These are phyloP conservation scores for Trichosporon sp. DNA, from an alignment of 1,284 basidiomycete species.

Conservation along the genomic window DNA sequence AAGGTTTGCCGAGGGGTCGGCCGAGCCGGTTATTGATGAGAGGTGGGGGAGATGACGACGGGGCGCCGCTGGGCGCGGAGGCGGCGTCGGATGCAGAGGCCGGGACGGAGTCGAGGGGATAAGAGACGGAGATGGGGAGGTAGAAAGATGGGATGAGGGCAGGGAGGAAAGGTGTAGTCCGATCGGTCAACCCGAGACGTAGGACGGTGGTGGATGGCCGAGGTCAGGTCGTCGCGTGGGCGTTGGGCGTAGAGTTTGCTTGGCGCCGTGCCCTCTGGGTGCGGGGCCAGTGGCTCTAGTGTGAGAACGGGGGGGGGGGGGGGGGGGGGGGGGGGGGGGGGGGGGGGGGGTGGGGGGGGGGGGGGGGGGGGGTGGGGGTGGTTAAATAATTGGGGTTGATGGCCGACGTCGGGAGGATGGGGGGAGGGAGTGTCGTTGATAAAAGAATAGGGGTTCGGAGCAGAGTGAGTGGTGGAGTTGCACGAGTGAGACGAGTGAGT, in stretches of 20 bases:
- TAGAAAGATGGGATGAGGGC: background rate
- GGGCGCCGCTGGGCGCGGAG: background rate
- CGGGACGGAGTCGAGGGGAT: background rate
- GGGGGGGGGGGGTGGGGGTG: too few species aligned
- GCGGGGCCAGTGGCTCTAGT: too few species aligned
- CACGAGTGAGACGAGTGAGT: too few species aligned
- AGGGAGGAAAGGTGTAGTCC: background rate
- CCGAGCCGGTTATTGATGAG: background rate
- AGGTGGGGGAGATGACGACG: background rate
- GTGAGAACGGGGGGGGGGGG: too few species aligned
- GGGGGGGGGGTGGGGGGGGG: too few species aligned
- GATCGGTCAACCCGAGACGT: background rate
- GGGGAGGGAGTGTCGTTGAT: background rate
- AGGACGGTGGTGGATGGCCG: background rate
- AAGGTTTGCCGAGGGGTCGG: background rate
- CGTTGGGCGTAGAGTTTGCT: background rate
- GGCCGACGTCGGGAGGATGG: too few species aligned
- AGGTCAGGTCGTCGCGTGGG: background rate
- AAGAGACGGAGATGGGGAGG: background rate
- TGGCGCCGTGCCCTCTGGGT: background rate
- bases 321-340: too few species aligned
- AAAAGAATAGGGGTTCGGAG: background rate
- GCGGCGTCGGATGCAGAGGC: background rate
- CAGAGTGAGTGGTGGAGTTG: too few species aligned
- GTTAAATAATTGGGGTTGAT: too few species aligned